Evolutionary conservation across 306 rosid species (phyloP), one percentile per base, ranked within the genome.

Genomic region (Delonix regia): DNA sequence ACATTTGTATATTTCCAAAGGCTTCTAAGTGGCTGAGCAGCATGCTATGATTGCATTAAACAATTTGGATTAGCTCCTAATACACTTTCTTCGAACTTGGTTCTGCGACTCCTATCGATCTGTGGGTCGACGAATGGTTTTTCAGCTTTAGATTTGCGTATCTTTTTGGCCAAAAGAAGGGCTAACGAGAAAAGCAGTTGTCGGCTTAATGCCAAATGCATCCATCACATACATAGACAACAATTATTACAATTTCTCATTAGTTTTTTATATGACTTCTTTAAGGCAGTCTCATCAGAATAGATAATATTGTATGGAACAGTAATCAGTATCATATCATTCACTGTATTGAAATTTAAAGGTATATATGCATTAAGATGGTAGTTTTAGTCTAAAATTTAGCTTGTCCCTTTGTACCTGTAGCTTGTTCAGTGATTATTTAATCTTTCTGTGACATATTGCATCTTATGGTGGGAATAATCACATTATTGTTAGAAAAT

Each of bases 71-170:
- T 79, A 62, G 6, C 63, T 85, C 33, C 47, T 12, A 75, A 27
- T 39, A 45, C 49, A 64, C 63, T 78, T 76, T 33, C 56, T 57
- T 33, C 9, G 62, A 55, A 75, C 69, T 79, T 78, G 12, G 47
- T 39, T 69, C 36, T 78, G 55, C 69, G 78, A 74, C 70, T 68
- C 70, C 70, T 42, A 76, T 80, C 81, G 76, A 68, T 34, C 41
- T 48, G 44, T 39, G 71, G 61, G 66, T 69, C 4, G 42, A 33
- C 75, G 48, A 75, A 55, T 65, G 57, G n/a, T 25, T 30, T 60
- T 77, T 42, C 71, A 51, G 28, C 73, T 69, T 74, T 79, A 53
- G 55, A 79, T 63, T 10, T 30, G 27, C 69, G 6, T 13, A 22
- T 78, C 73, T 44, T 81, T 62, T 55, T 28, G 1, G 7, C 28